Evolutionary conservation across 1,284 basidiomycete genomes (phyloP).

Genomic region (Leccinum pallidistipes): DNA sequence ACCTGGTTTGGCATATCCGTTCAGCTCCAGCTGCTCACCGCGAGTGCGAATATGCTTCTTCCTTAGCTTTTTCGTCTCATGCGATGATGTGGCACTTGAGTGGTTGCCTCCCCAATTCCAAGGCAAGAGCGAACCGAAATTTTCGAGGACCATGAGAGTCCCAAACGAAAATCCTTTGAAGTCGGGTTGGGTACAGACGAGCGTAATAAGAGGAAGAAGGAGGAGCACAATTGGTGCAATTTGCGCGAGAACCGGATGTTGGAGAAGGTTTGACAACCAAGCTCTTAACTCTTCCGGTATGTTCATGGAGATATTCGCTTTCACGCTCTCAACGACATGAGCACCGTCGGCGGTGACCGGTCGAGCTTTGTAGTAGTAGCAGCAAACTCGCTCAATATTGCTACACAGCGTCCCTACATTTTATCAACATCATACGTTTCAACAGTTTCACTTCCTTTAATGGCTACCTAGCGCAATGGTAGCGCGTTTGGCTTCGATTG

Average conservation of each 20-base stretch:
- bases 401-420: conserved; percentile 51
- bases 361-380: conserved; percentile 16
- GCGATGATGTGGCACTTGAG: conserved; percentile 30
- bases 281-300: conserved; percentile 31
- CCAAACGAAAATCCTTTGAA: conserved; percentile 22
- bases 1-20: conserved; percentile 37
- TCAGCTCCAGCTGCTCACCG: conserved; percentile 53
- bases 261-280: conserved; percentile 26
- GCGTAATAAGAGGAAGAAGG: conserved; percentile 50
- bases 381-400: conserved; percentile 70
- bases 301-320: conserved; percentile 34
- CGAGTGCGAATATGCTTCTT: conserved; percentile 52
- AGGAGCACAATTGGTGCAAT: conserved; percentile 55
- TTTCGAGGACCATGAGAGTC: conserved; percentile 56
- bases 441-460: conserved; percentile 19
- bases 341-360: conserved; percentile 13
- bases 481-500: conserved; percentile 87
- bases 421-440: not conserved
- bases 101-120: conserved; percentile 55
- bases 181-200: conserved; percentile 39
- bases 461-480: conserved; percentile 50
- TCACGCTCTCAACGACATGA: conserved; percentile 35
- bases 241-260: conserved; percentile 44
- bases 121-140: conserved; percentile 48
- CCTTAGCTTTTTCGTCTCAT: conserved; percentile 45